Percentiles rank a stretch among this genome's conserved stretches.
Conservation (phyloP, 352 stramenopile species). For the Phytophthora aleatoria region DNA sequence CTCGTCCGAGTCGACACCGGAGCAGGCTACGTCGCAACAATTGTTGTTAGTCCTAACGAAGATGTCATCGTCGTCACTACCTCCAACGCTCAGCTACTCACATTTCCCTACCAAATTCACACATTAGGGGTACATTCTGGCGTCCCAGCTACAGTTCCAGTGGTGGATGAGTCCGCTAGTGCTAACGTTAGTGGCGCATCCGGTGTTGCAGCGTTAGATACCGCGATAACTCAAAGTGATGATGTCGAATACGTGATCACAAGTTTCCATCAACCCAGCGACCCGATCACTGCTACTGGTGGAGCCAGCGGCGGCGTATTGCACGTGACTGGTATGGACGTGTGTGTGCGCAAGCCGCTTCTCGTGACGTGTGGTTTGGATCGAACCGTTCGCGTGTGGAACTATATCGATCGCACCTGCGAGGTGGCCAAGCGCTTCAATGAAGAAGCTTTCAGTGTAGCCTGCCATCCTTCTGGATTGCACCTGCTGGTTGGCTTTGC, state of each 20-base stretch:
- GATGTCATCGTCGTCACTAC: slow-evolving; percentile 71
- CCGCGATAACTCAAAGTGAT: slow-evolving; percentile 45
- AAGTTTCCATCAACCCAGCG: slow-evolving; percentile 74
- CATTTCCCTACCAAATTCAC: slow-evolving; percentile 74
- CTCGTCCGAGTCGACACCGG: slow-evolving; percentile 66
- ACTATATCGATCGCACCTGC: slow-evolving; percentile 90
- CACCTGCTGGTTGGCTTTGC: slow-evolving; percentile 91
- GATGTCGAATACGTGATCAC: slow-evolving; percentile 77
- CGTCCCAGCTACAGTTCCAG: slow-evolving; percentile 8
- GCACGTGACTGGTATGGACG: slow-evolving; percentile 90
- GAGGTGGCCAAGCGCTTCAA: slow-evolving; percentile 90
- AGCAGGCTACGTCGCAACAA: slow-evolving; percentile 43
- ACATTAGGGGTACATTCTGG: slow-evolving; percentile 20
- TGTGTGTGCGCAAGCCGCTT: slow-evolving; percentile 92
- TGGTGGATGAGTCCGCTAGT: slow-evolving; percentile 28
- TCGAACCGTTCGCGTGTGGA: slow-evolving; percentile 91
- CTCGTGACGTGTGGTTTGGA: slow-evolving; percentile 91
- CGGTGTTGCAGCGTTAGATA: slow-evolving; percentile 2
- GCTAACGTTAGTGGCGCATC: neutral
- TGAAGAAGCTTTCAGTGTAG: slow-evolving; percentile 89
- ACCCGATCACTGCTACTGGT: slow-evolving; percentile 26
- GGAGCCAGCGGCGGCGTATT: slow-evolving; percentile 38
- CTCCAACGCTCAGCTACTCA: slow-evolving; percentile 68
- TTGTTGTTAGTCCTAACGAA: slow-evolving; percentile 81
- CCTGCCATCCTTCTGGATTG: slow-evolving; percentile 91